Percentiles rank a stretch among this genome's conserved stretches.
Evolutionary conservation across 2,329 filamentous ascomycete species (phyloP).

Genomic region (Epichloe typhina): DNA sequence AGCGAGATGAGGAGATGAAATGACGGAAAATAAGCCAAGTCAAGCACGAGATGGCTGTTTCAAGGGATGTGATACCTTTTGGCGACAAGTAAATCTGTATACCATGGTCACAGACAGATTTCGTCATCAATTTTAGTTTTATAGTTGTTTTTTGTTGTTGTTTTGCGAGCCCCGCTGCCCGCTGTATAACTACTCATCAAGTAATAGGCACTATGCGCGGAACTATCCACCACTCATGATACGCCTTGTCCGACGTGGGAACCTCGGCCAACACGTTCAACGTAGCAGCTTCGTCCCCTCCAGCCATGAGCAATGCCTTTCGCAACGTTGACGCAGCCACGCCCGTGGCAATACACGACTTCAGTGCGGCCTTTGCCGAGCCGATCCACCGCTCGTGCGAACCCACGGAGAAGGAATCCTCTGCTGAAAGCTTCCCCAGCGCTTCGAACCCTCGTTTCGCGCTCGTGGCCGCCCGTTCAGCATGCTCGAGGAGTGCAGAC

Average conservation of each 20-base stretch:
- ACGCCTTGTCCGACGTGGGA: slow-evolving; percentile 37
- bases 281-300: slow-evolving; percentile 13
- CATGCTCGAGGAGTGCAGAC: slow-evolving; percentile 28
- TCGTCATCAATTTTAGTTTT: background rate
- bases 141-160: background rate
- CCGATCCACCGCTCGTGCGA: slow-evolving; percentile 49
- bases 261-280: slow-evolving; percentile 36
- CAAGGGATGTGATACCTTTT: background rate
- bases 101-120: slow-evolving; percentile 1
- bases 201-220: slow-evolving; percentile 30
- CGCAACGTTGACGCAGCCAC: slow-evolving; percentile 49
- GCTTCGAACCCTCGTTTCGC: slow-evolving; percentile 44
- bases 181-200: background rate
- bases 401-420: slow-evolving; percentile 41
- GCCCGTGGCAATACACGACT: slow-evolving; percentile 57
- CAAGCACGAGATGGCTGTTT: background rate
- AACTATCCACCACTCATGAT: slow-evolving; percentile 54
- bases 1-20: background rate
- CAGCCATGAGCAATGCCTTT: slow-evolving; percentile 35
- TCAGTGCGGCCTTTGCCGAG: slow-evolving; percentile 46
- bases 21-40: background rate
- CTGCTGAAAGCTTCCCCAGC: slow-evolving; percentile 35
- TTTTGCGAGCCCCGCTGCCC: background rate
- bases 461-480: slow-evolving; percentile 31
- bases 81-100: background rate